A percentile compares a stretch with the other conserved stretches of the same genome.
Conservation (phyloP, 306 rosid species). For the Trifolium repens region DNA sequence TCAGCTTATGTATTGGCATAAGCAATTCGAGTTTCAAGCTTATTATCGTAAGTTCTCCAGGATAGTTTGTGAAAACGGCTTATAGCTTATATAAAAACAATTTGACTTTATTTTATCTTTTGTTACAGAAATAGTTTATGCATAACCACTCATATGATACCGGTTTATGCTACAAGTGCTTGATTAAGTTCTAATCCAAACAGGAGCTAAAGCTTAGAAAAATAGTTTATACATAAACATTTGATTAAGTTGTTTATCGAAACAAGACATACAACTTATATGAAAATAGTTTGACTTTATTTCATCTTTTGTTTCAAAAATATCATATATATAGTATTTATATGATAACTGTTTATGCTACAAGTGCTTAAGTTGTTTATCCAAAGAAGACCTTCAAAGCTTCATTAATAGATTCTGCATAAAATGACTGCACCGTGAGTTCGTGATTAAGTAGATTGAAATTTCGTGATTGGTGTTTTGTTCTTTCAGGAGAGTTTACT, state of each 20-base stretch:
- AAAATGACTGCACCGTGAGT: neutral
- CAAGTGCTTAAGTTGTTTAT: neutral
- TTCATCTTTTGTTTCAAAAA: no score
- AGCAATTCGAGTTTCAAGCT: neutral
- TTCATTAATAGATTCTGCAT: slow-evolving; percentile 2
- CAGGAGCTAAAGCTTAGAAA: no score
- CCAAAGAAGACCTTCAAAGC: slow-evolving; percentile 3
- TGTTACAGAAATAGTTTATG: no score
- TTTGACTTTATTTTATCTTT: no score
- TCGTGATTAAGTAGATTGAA: neutral
- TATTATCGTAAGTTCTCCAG: neutral
- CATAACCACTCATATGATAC: neutral
- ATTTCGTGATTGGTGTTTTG: slow-evolving; percentile 27
- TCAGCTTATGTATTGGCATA: no score
- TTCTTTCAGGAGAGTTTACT: slow-evolving; percentile 81
- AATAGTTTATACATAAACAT: no score
- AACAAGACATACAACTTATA: neutral
- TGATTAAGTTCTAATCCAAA: no score
- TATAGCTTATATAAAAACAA: no score
- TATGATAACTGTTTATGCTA: no score
- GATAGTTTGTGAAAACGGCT: neutral
- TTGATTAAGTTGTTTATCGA: neutral
- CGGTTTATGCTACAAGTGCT: neutral
- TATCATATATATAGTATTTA: neutral
- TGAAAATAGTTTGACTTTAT: neutral